Percentiles rank a stretch among this genome's conserved stretches.
Conservation (phyloP, 768 basidiomycete species). For the Hygrocybe coccinea region DNA sequence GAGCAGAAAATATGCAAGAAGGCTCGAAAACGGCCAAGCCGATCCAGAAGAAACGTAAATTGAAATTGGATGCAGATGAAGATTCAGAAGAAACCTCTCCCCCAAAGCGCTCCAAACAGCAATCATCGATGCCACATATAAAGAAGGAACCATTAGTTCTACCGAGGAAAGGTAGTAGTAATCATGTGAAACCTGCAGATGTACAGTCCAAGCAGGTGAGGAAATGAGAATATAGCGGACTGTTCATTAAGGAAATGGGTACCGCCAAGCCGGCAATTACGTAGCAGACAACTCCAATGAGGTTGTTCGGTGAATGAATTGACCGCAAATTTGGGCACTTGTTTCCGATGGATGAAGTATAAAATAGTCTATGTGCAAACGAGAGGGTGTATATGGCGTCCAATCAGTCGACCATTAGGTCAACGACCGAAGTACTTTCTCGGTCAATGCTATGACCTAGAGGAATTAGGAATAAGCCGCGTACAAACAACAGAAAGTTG, state of each 20-base stretch:
- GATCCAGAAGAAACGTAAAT: slow-evolving; percentile 8
- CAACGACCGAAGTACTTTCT: slow-evolving; percentile 57
- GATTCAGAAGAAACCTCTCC: background rate
- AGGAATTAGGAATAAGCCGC: slow-evolving; percentile 4
- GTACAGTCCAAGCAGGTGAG: background rate
- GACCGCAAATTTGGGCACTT: too few species aligned
- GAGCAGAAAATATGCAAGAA: background rate
- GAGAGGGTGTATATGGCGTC: too few species aligned
- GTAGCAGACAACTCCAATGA: too few species aligned
- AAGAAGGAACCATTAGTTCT: background rate
- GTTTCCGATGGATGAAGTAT: too few species aligned
- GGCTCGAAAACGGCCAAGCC: slow-evolving; percentile 13
- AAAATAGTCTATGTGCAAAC: too few species aligned
- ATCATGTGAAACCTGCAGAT: background rate
- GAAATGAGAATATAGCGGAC: background rate
- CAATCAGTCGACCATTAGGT: slow-evolving; percentile 31
- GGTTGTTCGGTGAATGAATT: too few species aligned
- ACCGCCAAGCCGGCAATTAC: too few species aligned
- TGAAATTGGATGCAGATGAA: slow-evolving; percentile 6
- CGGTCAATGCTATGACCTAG: slow-evolving; percentile 64
- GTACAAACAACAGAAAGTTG: background rate
- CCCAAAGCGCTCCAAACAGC: too few species aligned
- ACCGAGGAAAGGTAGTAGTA: background rate
- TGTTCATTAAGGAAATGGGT: background rate
- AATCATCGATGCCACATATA: background rate